These are phyloP conservation scores for Colletotrichum nymphaeae DNA, from an alignment of 2,329 filamentous ascomycete genomes.

Conservation along the genomic window DNA sequence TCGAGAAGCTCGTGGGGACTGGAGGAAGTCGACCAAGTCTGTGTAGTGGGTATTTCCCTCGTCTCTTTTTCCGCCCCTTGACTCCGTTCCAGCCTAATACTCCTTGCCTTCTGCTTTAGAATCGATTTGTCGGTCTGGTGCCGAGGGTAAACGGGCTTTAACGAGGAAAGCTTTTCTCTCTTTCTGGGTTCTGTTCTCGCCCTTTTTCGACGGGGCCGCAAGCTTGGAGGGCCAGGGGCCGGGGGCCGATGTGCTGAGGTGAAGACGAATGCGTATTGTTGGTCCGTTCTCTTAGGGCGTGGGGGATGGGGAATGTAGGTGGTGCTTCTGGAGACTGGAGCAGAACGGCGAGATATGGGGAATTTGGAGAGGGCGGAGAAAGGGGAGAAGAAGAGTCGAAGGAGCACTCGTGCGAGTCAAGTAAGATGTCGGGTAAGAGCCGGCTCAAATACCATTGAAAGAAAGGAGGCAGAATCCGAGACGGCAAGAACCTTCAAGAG, in stretches of 20 bases:
- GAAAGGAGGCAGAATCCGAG: neutral
- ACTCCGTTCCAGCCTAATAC: neutral
- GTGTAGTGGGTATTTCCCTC: slow-evolving; percentile 1
- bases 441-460: neutral
- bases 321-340: slow-evolving; percentile 24
- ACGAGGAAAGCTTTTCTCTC: slow-evolving; percentile 18
- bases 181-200: slow-evolving; percentile 19
- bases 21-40: neutral
- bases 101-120: neutral
- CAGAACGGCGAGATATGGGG: slow-evolving; percentile 26
- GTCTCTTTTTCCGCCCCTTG: neutral
- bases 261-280: slow-evolving; percentile 33
- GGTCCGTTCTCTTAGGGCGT: slow-evolving; percentile 21
- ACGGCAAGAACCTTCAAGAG: neutral
- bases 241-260: slow-evolving; percentile 29
- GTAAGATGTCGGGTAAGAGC: neutral
- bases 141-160: slow-evolving; percentile 20
- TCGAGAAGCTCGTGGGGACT: slow-evolving; percentile 21
- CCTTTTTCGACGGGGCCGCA: slow-evolving; percentile 29
- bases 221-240: slow-evolving; percentile 25
- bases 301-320: slow-evolving; percentile 25
- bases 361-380: slow-evolving; percentile 23
- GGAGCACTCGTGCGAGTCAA: slow-evolving; percentile 4
- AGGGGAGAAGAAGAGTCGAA: neutral
- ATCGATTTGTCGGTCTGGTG: slow-evolving; percentile 20